These are phyloP conservation scores for Lepidopterella palustris DNA, from an alignment of 495 filamentous ascomycete genomes.

Conservation along the genomic window DNA sequence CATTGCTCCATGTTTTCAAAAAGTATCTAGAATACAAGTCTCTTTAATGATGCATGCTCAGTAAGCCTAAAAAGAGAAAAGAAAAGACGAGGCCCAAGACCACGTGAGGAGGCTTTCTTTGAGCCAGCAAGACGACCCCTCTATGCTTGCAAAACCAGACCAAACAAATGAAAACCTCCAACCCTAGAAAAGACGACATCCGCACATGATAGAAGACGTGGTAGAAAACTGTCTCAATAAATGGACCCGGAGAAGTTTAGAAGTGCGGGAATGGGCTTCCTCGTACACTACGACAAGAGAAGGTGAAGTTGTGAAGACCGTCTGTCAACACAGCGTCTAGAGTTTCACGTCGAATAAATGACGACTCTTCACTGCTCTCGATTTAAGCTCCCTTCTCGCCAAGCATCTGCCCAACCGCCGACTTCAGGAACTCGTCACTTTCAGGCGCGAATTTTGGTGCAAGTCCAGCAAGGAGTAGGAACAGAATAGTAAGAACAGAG, in stretches of 20 bases:
- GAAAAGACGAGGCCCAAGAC: not conserved
- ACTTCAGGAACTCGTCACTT: slow-evolving; percentile 5
- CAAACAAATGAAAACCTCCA: not conserved
- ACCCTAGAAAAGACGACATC: not conserved
- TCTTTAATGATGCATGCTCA: not conserved
- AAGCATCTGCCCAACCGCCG: slow-evolving; percentile 13
- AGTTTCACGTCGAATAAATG: not conserved
- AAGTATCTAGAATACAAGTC: slow-evolving; percentile 4
- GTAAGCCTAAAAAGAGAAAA: not conserved
- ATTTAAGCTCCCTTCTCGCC: slow-evolving; percentile 9
- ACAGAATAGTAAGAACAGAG: slow-evolving; percentile 53
- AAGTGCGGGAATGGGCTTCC: too few relatives aligned
- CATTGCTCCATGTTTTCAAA: not conserved
- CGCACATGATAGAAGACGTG: not conserved
- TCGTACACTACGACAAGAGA: too few relatives aligned
- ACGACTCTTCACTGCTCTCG: not conserved
- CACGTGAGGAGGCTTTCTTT: not conserved
- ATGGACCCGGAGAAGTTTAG: not conserved
- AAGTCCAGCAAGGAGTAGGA: slow-evolving; percentile 62
- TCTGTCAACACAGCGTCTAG: not conserved
- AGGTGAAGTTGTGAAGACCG: not conserved
- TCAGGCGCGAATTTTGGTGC: slow-evolving; percentile 22
- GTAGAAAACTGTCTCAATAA: not conserved
- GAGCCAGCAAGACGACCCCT: not conserved
- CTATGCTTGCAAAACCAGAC: not conserved